Evolutionary conservation across 2,329 filamentous ascomycete species (phyloP).

Genomic region (Eutypella sp.): DNA sequence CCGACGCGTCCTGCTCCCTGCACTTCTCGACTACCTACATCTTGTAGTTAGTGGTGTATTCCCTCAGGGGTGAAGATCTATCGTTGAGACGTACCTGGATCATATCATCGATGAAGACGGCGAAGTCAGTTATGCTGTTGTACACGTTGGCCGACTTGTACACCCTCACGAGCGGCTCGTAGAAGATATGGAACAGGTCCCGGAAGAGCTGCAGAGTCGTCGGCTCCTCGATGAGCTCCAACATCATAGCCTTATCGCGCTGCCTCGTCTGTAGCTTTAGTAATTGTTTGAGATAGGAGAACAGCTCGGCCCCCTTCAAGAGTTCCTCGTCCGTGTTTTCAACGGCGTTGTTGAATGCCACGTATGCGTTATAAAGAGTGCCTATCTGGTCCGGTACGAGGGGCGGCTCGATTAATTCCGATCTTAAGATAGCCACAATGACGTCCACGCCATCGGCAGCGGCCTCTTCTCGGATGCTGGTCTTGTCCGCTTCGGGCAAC

Average conservation of each 20-base stretch:
- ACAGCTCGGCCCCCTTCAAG: constrained; percentile 83
- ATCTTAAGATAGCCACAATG: constrained; percentile 77
- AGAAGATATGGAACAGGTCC: constrained; percentile 97
- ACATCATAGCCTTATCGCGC: constrained; percentile 96
- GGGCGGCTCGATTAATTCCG: constrained; percentile 68
- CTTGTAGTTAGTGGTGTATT: constrained; percentile 12
- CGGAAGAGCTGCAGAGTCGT: constrained; percentile 95
- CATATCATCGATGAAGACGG: constrained; percentile 86
- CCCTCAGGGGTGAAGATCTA: not conserved
- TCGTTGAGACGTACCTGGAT: constrained; percentile 58
- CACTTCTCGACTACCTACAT: constrained; percentile 58
- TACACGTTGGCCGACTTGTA: constrained; percentile 99
- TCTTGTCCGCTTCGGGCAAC: constrained; percentile 69
- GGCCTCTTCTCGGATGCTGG: constrained; percentile 69
- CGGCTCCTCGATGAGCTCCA: constrained; percentile 89
- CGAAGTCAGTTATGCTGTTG: constrained; percentile 94
- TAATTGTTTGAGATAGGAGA: constrained; percentile 90
- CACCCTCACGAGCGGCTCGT: constrained; percentile 91
- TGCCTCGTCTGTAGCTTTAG: constrained; percentile 88
- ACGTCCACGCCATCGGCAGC: constrained; percentile 71
- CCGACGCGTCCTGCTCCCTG: constrained; percentile 73
- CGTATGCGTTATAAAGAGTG: constrained; percentile 87
- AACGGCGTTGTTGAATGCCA: constrained; percentile 91
- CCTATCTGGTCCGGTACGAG: constrained; percentile 72
- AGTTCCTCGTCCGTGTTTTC: constrained; percentile 87